Percentiles rank a stretch among this genome's conserved stretches.
Conservation (phyloP, 495 filamentous ascomycete species). For the Aspergillus leporis region DNA sequence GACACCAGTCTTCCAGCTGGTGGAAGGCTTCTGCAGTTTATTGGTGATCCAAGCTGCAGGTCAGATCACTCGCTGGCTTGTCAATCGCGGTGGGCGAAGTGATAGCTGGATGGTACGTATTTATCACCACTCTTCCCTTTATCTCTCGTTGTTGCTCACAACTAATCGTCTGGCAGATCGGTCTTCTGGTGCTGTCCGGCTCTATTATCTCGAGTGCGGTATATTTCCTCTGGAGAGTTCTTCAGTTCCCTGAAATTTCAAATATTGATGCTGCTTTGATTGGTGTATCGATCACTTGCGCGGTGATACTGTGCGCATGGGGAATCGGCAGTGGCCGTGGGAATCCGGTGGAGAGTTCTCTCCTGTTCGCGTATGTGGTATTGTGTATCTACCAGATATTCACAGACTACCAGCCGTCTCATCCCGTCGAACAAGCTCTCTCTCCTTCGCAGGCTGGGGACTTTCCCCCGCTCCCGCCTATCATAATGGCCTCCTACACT, state of each 20-base stretch:
- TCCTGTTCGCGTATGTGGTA: conserved; percentile 95
- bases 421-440: conserved; percentile 55
- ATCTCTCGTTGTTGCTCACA: conserved; percentile 23
- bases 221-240: conserved; percentile 95
- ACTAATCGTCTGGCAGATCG: conserved; percentile 59
- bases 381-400: conserved; percentile 99
- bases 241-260: conserved; percentile 86
- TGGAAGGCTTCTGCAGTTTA: conserved; percentile 93
- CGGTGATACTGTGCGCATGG: conserved; percentile 88
- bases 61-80: conserved; percentile 93
- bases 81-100: conserved; percentile 81
- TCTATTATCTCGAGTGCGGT: conserved; percentile 90
- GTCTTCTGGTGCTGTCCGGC: conserved; percentile 80
- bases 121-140: conserved; percentile 8
- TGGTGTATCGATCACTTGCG: conserved; percentile 86
- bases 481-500: conserved; percentile 98
- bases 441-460: conserved; percentile 64
- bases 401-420: conserved; percentile 89
- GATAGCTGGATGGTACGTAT: conserved; percentile 93
- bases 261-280: conserved; percentile 95
- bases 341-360: conserved; percentile 92
- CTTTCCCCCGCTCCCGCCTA: conserved; percentile 90
- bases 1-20: conserved; percentile 91
- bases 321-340: conserved; percentile 93
- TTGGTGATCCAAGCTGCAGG: conserved; percentile 93